phyloP scores from a whole-genome alignment of 2,329 filamentous ascomycete genomes.

The Alternaria panax region DNA sequence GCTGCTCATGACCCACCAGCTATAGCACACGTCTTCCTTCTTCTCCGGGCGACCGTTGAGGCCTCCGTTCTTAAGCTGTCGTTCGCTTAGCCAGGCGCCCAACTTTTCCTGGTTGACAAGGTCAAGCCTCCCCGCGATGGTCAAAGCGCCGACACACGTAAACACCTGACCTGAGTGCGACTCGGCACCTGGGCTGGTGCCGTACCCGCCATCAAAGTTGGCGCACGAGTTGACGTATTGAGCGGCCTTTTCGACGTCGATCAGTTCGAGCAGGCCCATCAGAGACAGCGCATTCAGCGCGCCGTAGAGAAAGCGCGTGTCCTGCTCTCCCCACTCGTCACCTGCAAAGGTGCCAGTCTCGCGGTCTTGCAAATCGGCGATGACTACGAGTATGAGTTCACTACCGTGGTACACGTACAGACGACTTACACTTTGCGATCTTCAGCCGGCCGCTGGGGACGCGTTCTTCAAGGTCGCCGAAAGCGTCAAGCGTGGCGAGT shows the following conservation, averaged over 20 bases:
- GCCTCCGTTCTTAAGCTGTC: constrained; percentile 85
- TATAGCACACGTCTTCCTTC: constrained; percentile 95
- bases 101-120: constrained; percentile 82
- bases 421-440: constrained; percentile 78
- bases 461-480: constrained; percentile 79
- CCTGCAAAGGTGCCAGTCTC: constrained; percentile 88
- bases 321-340: constrained; percentile 95
- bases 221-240: constrained; percentile 80
- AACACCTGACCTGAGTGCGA: constrained; percentile 96
- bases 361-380: constrained; percentile 80
- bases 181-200: constrained; percentile 86
- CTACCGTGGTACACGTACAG: constrained; percentile 2
- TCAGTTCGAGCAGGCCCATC: constrained; percentile 72
- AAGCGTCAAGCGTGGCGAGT: constrained; percentile 82
- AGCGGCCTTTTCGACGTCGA: constrained; percentile 83
- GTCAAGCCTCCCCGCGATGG: constrained; percentile 83
- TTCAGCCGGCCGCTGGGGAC: constrained; percentile 72
- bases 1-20: constrained; percentile 97
- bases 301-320: constrained; percentile 92
- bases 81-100: constrained; percentile 89
- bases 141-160: constrained; percentile 86
- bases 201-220: constrained; percentile 95
- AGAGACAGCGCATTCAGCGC: constrained; percentile 90
- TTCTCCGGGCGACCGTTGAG: constrained; percentile 96
- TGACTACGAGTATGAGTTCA: constrained; percentile 62